A percentile compares a stretch with the other conserved stretches of the same genome.
These are phyloP conservation scores for Ophiostoma ips DNA, from an alignment of 2,329 filamentous ascomycete species.

Conservation along the genomic window DNA sequence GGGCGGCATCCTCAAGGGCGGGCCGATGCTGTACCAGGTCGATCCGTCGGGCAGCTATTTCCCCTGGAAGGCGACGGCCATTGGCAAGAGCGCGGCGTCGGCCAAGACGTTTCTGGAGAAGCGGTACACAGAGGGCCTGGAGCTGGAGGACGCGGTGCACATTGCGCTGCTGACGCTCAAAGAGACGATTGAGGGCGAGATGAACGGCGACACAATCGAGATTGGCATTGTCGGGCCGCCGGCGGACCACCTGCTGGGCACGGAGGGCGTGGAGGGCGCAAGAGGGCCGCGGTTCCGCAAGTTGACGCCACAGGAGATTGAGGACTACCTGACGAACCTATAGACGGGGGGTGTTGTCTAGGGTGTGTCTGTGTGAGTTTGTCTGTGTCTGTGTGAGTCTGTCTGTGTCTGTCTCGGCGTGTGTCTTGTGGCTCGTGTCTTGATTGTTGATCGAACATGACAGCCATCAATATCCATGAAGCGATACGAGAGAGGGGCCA, in stretches of 20 bases:
- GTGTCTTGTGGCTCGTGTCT: too few relatives aligned
- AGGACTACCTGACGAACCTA: conserved; percentile 98
- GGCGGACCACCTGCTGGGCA: conserved; percentile 81
- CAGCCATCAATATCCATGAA: too few relatives aligned
- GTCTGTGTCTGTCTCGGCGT: too few relatives aligned
- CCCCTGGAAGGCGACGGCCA: conserved; percentile 98
- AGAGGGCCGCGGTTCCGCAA: conserved; percentile 82
- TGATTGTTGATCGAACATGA: too few relatives aligned
- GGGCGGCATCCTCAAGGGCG: conserved; percentile 86
- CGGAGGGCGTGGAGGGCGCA: conserved; percentile 76
- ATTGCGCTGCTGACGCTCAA: conserved; percentile 95
- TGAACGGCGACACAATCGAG: conserved; percentile 97
- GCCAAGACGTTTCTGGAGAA: conserved; percentile 99
- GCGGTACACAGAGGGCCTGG: conserved; percentile 91
- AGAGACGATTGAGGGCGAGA: conserved; percentile 98
- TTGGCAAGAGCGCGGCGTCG: conserved; percentile 95
- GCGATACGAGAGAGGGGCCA: too few relatives aligned
- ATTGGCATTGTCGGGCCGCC: conserved; percentile 95
- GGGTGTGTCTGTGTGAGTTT: too few relatives aligned
- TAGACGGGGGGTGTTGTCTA: conserved; percentile 41
- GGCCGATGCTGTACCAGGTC: conserved; percentile 95
- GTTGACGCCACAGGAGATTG: conserved; percentile 93
- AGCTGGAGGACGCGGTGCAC: conserved; percentile 96
- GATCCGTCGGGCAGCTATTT: conserved; percentile 99
- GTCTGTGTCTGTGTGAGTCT: background rate